Percentiles rank a stretch among this genome's conserved stretches.
These are phyloP conservation scores for Cryptococcus deneoformans DNA, from an alignment of 1,284 basidiomycete genomes.

Conservation along the genomic window DNA sequence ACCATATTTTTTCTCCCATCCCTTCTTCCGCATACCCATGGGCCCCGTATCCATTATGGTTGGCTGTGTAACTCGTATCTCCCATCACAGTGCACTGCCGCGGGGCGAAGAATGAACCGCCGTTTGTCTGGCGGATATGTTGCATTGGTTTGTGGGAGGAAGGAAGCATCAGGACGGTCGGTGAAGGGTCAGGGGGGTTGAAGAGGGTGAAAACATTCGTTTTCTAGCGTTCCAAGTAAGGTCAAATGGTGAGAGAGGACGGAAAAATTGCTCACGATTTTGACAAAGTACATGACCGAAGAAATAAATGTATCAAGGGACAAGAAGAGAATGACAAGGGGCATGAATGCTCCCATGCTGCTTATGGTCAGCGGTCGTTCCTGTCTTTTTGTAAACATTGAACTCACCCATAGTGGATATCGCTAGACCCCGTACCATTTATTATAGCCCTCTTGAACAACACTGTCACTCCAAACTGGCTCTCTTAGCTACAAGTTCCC, in stretches of 20 bases:
- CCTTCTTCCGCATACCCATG: not conserved
- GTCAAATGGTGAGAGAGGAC: too few species aligned
- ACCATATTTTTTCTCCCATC: not conserved
- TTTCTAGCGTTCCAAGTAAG: not conserved
- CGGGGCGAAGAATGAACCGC: conserved; percentile 21
- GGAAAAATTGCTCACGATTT: conserved; percentile 6
- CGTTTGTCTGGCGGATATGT: conserved; percentile 16
- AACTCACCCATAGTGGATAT: conserved; percentile 21
- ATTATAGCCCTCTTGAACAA: conserved; percentile 17
- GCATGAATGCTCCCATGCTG: conserved; percentile 15
- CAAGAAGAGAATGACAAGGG: conserved; percentile 10
- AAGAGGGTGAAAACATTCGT: conserved; percentile 13
- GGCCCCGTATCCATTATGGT: not conserved
- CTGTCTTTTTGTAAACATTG: not conserved
- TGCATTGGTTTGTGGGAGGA: conserved; percentile 15
- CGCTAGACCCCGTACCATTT: conserved; percentile 7
- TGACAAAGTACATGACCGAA: conserved; percentile 14
- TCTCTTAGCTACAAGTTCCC: not conserved
- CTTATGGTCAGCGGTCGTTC: not conserved
- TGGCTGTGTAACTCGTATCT: not conserved
- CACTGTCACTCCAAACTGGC: conserved; percentile 14
- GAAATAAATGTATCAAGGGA: conserved; percentile 18
- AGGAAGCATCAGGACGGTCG: conserved; percentile 26
- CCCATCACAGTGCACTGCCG: not conserved
- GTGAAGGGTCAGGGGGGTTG: conserved; percentile 24